A percentile compares a stretch with the other conserved stretches of the same genome.
phyloP scores from a whole-genome alignment of 495 filamentous ascomycete species.

The Evernia prunastri region DNA sequence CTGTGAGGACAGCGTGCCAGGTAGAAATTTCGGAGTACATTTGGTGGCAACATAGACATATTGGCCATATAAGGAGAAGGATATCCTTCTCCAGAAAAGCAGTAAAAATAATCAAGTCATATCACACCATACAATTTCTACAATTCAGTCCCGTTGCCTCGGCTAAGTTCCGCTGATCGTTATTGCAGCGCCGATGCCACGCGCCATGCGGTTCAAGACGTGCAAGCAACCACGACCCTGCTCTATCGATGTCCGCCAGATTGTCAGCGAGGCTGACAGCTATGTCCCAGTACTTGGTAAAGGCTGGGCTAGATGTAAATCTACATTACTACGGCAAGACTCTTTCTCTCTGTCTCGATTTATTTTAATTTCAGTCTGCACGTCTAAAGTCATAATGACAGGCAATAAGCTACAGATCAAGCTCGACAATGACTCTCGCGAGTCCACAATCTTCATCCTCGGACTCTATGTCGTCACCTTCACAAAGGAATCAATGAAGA shows the following conservation, averaged over 20 bases:
- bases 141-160: conserved; percentile 11
- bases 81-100: no score
- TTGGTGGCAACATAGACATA: no score
- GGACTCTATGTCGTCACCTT: conserved; percentile 13
- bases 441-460: conserved; percentile 20
- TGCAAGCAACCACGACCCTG: conserved; percentile 12
- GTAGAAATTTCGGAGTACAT: no score
- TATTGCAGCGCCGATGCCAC: conserved; percentile 9
- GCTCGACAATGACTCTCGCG: conserved; percentile 14
- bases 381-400: conserved; percentile 12
- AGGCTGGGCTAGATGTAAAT: conserved; percentile 11
- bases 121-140: no score
- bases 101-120: no score
- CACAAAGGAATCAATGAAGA: conserved; percentile 18
- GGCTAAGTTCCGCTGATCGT: conserved; percentile 7
- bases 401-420: conserved; percentile 13
- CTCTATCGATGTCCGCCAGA: conserved; percentile 12
- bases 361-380: conserved; percentile 9
- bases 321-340: conserved; percentile 11
- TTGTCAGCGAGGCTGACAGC: conserved; percentile 15
- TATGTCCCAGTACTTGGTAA: conserved; percentile 12
- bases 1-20: no score
- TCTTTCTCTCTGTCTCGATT: conserved; percentile 9
- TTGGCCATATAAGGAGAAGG: no score
- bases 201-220: conserved; percentile 10